Base-by-base conservation (phyloP, 83 land plant species). In the Thuja plicata region DNA sequence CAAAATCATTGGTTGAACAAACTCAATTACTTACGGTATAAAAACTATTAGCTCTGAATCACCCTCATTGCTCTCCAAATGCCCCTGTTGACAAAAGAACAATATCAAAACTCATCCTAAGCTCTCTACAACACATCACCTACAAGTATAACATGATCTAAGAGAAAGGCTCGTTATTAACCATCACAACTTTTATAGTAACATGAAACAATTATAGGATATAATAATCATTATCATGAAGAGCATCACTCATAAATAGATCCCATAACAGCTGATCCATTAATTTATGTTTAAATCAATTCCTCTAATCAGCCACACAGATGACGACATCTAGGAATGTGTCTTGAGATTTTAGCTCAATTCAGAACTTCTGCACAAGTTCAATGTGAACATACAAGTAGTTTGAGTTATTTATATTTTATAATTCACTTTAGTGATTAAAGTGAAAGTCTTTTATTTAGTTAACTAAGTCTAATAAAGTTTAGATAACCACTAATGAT, bases 51-150 rank as follows among this genome's bases (percentile, higher is more conserved):
- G 94, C 87, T 98, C 99, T 38, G 98, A 95, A 89, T 98, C 99
- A 71, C 95, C 99, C 57, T 97, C 96, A 93, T 98, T 97, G 93
- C 99, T 98, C 90, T 96, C 98, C 93, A 98, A 84, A 87, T 81
- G 87, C 38, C 90, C 97, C 97, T 96, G 95, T 40, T 40, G 34
- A 87, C 1, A 87, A 79, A 74, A 60, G 77, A 35, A 84, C 88
- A 91, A 86, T 88, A 79, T 86, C 89, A 89, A 27, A 16, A 60
- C 55, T 73, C 88, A 85, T 54, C 66, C 91, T 92, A 45, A 80
- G 82, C 27, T 92, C 92, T 92, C 91, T 89, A 46, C 77, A 88
- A 45, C 62, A 87, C 54, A 91, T 86, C 92, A 17, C 87, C 89
- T n/a, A 89, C 85, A 83, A 89, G 88, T 76, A 88, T 92, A 86